Percentiles rank a stretch among this genome's conserved stretches.
Evolutionary conservation across 2,329 filamentous ascomycete species (phyloP).

Genomic region (Cladosporium cucumerinum): DNA sequence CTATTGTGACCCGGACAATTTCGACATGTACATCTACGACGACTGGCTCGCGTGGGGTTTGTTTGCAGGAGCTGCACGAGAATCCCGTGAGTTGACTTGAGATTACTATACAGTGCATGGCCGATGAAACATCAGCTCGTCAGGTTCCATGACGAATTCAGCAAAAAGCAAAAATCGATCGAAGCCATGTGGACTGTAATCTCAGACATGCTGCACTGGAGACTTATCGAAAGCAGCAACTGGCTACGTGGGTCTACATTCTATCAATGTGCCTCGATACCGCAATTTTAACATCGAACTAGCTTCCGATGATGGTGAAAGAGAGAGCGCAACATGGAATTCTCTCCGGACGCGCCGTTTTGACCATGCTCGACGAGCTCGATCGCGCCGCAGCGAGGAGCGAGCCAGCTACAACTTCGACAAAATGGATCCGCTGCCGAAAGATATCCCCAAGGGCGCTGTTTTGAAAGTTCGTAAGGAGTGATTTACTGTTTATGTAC

Average conservation of each 20-base stretch:
- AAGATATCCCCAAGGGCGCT: background rate
- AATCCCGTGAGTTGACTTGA: constrained; percentile 22
- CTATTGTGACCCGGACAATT: constrained; percentile 28
- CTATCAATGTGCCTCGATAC: background rate
- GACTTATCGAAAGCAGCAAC: constrained; percentile 19
- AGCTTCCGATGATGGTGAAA: background rate
- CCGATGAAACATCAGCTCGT: constrained; percentile 10
- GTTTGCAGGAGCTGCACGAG: constrained; percentile 32
- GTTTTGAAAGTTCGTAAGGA: background rate
- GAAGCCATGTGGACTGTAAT: constrained; percentile 17
- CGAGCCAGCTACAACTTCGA: constrained; percentile 18
- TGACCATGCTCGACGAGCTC: constrained; percentile 19
- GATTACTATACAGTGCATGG: background rate
- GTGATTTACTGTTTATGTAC: background rate
- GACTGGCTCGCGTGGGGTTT: constrained; percentile 33
- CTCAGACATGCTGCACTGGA: constrained; percentile 17
- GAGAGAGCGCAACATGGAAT: background rate
- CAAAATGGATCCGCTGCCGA: constrained; percentile 20
- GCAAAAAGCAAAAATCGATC: constrained; percentile 18
- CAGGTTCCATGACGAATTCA: constrained; percentile 17
- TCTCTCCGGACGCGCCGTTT: constrained; percentile 17
- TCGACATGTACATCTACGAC: constrained; percentile 33
- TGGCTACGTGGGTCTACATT: background rate
- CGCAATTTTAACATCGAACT: background rate
- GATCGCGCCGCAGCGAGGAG: constrained; percentile 17